A percentile compares a stretch with the other conserved stretches of the same genome.
Conservation (phyloP, 768 basidiomycete genomes). For the Tricholomella constricta region DNA sequence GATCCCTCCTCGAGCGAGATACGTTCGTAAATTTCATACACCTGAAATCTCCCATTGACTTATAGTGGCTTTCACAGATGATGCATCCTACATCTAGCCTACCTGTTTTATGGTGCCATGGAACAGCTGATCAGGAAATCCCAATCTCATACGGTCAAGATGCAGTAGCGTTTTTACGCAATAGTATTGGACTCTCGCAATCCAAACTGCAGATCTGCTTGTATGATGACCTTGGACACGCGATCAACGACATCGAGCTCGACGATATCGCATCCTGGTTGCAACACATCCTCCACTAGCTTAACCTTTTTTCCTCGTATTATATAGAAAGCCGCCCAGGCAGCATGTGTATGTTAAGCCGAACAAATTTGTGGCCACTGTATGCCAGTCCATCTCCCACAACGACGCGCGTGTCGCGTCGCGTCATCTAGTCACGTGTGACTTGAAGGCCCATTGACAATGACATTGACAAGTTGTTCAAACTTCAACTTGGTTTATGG, state of each 20-base stretch:
- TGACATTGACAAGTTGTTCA: too few species aligned
- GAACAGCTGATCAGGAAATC: slow-evolving; percentile 37
- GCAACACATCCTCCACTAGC: slow-evolving; percentile 4
- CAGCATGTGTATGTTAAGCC: too few species aligned
- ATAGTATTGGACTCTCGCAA: slow-evolving; percentile 24
- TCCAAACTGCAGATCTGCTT: slow-evolving; percentile 22
- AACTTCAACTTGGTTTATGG: too few species aligned
- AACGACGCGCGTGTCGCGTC: too few species aligned
- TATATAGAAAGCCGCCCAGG: too few species aligned
- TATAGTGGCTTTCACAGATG: slow-evolving; percentile 25
- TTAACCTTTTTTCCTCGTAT: too few species aligned
- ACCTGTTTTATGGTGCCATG: slow-evolving; percentile 47
- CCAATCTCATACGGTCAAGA: slow-evolving; percentile 36
- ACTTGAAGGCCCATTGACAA: too few species aligned
- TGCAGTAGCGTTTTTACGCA: slow-evolving; percentile 31
- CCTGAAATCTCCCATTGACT: background rate
- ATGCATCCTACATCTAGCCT: slow-evolving; percentile 33
- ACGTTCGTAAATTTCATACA: slow-evolving; percentile 25
- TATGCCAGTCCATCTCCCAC: too few species aligned
- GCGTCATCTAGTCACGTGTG: too few species aligned
- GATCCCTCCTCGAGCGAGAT: slow-evolving; percentile 39
- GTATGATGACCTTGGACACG: slow-evolving; percentile 35
- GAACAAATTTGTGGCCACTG: too few species aligned
- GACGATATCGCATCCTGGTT: slow-evolving; percentile 35
- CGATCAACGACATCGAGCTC: slow-evolving; percentile 35